A percentile compares a stretch with the other conserved stretches of the same genome.
Conservation (phyloP, 1,139 yeast genomes). For the Trichomonascaceae sp. region DNA sequence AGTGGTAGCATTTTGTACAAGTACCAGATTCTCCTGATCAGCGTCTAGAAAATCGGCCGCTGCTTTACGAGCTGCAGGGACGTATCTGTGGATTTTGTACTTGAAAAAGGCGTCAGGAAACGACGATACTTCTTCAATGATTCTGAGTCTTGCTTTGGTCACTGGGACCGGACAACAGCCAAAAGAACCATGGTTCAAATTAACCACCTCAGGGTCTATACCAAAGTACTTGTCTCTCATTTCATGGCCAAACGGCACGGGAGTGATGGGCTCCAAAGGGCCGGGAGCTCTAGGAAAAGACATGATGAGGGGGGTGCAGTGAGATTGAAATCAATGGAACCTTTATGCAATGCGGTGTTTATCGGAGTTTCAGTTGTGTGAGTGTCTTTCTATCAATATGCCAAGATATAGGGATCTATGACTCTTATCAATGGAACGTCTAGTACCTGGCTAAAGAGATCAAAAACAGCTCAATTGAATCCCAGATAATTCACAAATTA, state of each 20-base stretch:
- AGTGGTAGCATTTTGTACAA: conserved; percentile 55
- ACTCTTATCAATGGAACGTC: not conserved
- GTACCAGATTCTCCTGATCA: conserved; percentile 41
- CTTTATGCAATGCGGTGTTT: not conserved
- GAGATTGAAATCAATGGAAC: not conserved
- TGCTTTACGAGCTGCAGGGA: conserved; percentile 30
- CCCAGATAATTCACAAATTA: not conserved
- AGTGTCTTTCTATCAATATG: no score
- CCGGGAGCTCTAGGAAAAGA: not conserved
- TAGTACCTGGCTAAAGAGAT: not conserved
- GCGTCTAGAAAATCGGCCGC: conserved; percentile 41
- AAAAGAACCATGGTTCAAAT: conserved; percentile 26
- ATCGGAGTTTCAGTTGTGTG: no score
- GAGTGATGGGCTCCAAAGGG: not conserved
- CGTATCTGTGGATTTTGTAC: conserved; percentile 31
- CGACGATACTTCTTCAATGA: conserved; percentile 12
- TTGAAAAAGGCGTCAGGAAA: conserved; percentile 18
- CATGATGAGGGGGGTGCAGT: not conserved
- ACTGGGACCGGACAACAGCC: conserved; percentile 23
- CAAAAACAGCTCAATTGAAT: not conserved
- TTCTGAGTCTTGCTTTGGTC: conserved; percentile 14
- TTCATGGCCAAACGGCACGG: conserved; percentile 42
- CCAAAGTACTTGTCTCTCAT: conserved; percentile 45
- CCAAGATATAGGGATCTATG: no score
- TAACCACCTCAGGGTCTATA: conserved; percentile 19